Percentiles rank a stretch among this genome's conserved stretches.
Evolutionary conservation across 1,284 basidiomycete species (phyloP).

Genomic region (Afroboletus lepidellus): DNA sequence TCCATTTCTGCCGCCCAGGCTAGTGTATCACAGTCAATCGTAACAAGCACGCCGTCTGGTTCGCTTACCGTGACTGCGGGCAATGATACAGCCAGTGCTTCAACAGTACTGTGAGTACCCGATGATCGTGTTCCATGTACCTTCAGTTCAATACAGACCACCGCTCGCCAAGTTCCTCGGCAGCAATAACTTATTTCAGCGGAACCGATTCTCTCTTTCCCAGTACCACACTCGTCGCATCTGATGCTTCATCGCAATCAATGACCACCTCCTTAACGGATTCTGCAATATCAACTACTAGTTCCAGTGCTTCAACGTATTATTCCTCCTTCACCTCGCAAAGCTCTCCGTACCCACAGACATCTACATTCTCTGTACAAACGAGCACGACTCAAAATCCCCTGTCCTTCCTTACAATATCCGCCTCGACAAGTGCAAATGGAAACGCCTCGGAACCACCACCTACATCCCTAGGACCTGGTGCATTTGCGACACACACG

Average conservation of each 20-base stretch:
- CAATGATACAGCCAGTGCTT: neutral
- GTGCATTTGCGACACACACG: constrained; percentile 45
- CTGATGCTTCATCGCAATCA: constrained; percentile 2
- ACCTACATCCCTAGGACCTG: constrained; percentile 46
- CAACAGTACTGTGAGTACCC: constrained; percentile 3
- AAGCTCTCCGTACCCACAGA: neutral
- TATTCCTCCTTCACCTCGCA: neutral
- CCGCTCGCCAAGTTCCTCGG: neutral
- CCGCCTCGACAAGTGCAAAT: constrained; percentile 26
- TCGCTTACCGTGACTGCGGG: neutral
- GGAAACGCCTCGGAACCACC: constrained; percentile 42
- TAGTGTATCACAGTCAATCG: neutral
- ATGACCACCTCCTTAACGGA: neutral
- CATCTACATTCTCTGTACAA: neutral
- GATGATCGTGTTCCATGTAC: neutral
- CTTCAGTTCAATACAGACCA: neutral
- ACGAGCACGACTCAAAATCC: constrained; percentile 21
- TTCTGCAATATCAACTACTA: neutral
- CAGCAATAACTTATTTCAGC: neutral
- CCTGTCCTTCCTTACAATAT: constrained; percentile 43
- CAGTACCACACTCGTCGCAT: neutral
- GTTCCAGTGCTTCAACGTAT: neutral
- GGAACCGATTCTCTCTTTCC: neutral
- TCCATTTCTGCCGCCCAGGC: neutral
- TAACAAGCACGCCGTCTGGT: neutral